Base-by-base conservation (phyloP, 2,329 filamentous ascomycete species). In the Penicillium sp. region DNA sequence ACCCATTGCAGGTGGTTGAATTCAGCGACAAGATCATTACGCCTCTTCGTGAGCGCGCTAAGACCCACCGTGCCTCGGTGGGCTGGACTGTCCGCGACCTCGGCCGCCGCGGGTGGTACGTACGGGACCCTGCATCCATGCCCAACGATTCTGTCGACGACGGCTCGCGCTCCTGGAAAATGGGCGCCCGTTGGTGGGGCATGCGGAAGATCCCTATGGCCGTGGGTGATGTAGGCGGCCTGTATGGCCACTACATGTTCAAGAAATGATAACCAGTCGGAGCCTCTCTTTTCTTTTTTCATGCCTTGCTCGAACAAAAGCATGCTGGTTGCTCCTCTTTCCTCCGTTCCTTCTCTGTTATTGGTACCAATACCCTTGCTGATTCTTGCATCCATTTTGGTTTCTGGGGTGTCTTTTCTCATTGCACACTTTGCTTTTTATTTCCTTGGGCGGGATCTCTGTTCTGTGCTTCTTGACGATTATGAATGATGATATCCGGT, bases 161-260 rank as follows among this genome's bases (percentile, higher is more conserved):
- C 66, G 86, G 86, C 1, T 75, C 79, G 49, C 81, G 88, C 35
- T 78, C 80, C 69, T 95, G 91, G 91, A 95, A 95, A 80, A 90
- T 92, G 88, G 91, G 91, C 35, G 90, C 90, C 51, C 85, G 86
- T 67, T 90, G 87, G 78, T 94, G 91, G 91, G 91, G 91, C 39
- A 92, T 92, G 87, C 84, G 90, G 63, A 95, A 86, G 73, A 75
- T 85, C 28, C 83, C 84, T 2, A 80, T 86, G 62, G 82, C 80
- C 14, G 75, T 81, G 38, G 81, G 82, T 8, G 83, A 86, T 59
- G 83, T 86, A 5, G 83, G 83, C 25, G 84, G 84, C 3, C 80
- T 86, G 68, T 86, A 86, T 69, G 83, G 82, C 42, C 82, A 84
- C 70, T 86, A 85, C 67, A 85, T 85, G 80, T 86, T 85, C 69